Conservation (phyloP, 1,284 basidiomycete species). For the Ganoderma resinaceum region DNA sequence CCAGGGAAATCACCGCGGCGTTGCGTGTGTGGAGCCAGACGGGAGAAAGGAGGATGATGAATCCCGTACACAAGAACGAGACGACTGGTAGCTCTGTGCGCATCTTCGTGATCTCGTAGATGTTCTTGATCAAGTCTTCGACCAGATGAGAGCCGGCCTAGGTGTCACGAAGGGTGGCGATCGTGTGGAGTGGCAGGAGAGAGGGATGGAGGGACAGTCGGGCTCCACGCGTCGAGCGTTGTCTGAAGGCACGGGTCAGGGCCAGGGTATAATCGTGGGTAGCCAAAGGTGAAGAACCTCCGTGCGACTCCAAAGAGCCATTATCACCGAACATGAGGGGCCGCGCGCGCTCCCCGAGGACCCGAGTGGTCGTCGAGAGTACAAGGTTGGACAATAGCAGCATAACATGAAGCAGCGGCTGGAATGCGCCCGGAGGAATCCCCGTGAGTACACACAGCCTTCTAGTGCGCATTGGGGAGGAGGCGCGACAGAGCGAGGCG, state of each 20-base stretch:
- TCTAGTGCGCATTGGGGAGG: constrained; percentile 13
- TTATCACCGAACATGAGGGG: constrained; percentile 8
- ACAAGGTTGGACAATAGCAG: constrained; percentile 23
- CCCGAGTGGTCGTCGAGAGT: constrained; percentile 2
- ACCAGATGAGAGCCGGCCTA: neutral
- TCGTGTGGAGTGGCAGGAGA: neutral
- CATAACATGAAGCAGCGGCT: constrained; percentile 10
- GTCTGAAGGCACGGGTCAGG: constrained; percentile 7
- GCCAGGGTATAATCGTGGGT: constrained; percentile 20
- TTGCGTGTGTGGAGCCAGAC: constrained; percentile 53
- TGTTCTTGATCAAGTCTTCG: neutral
- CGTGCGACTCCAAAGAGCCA: neutral
- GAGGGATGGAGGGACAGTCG: constrained; percentile 12
- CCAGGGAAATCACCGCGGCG: constrained; percentile 53
- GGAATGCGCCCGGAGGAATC: neutral
- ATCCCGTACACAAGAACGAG: constrained; percentile 54
- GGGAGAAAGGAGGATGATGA: constrained; percentile 48
- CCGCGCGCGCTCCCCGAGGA: constrained; percentile 7
- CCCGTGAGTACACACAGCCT: neutral
- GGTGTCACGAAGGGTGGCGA: constrained; percentile 12
- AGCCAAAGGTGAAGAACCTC: neutral
- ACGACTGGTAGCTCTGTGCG: constrained; percentile 51
- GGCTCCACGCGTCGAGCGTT: constrained; percentile 18
- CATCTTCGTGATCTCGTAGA: constrained; percentile 44
- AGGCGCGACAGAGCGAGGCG: neutral